Base-by-base conservation (phyloP, 2,329 filamentous ascomycete genomes). In the Nemania diffusa region DNA sequence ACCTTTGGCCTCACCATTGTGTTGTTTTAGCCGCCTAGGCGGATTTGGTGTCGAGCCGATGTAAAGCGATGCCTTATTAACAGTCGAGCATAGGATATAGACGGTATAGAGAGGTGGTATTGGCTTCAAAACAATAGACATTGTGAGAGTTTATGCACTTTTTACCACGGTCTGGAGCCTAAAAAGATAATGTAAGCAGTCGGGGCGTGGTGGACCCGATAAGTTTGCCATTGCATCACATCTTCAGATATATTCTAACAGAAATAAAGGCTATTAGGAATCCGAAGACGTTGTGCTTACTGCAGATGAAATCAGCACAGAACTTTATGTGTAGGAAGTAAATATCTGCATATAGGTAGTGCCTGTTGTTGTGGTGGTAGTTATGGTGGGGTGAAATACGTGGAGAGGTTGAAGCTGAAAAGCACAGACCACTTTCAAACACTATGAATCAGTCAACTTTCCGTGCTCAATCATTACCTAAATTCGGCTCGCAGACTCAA, bases 41-140 rank as follows among this genome's bases (percentile, higher is more conserved):
- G 96, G 95, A 76, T 97, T 90, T 0, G 94, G 94, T 0, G 96
- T 98, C 50, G 93, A 97, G 60, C 96, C 96, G 62, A 98, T 91
- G 79, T 99, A 99, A 29, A 95, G 85, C 2, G 87, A 88, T 29
- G 87, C 85, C 76, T 89, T 89, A 52, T 88, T 86, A 9, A 94
- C 85, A 0, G 90, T 94, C 0, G 95, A 97, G 22, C 94, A 91
- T 40, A 98, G 87, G 17, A 98, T 87, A 78, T 99, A 98, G 77
- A 96, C 97, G 72, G 92, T 93, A 77, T 98, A 98, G 71, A 97
- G 91, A 1, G 94, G 90, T 9, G 95, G 95, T 24, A 98, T 93
- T 0, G 85, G 89, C 72, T 84, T 87, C 24, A 78, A 69, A 53
- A 81, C 73, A 40, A 78, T 76, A 13, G 80, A 72, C 82, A 85